Percentiles rank a stretch among this genome's conserved stretches.
Conservation (phyloP, 805 yeast species). For the Grigorovia yakushimaensis region DNA sequence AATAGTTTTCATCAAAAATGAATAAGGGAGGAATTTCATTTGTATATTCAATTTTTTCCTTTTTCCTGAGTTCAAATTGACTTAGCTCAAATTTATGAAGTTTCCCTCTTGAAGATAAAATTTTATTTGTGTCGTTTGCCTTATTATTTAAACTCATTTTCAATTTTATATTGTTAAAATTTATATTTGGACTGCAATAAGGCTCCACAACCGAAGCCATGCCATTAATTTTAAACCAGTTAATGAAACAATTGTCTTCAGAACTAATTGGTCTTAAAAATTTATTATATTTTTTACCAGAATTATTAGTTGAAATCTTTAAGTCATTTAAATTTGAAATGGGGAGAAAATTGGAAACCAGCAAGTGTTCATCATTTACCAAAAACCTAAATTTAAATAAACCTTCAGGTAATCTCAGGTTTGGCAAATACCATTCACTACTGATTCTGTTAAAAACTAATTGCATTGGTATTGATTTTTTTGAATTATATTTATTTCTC, state of each 20-base stretch:
- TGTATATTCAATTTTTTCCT: not conserved
- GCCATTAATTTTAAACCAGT: not conserved
- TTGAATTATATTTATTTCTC: too few species aligned
- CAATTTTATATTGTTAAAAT: too few species aligned
- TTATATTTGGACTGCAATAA: not conserved
- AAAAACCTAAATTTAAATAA: slow-evolving; percentile 46
- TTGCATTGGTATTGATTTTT: slow-evolving; percentile 5
- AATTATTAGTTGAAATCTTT: too few species aligned
- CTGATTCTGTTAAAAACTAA: slow-evolving; percentile 10
- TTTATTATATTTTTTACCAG: too few species aligned
- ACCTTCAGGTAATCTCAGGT: slow-evolving; percentile 39
- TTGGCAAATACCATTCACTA: slow-evolving; percentile 34
- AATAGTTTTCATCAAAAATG: not conserved
- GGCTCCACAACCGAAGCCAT: not conserved
- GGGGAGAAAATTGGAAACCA: slow-evolving; percentile 40
- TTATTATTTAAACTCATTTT: too few species aligned
- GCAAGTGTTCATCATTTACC: slow-evolving; percentile 15
- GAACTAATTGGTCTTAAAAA: too few species aligned
- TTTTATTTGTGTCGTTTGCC: not conserved
- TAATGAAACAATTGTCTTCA: not conserved
- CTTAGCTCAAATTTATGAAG: too few species aligned
- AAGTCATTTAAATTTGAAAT: too few species aligned
- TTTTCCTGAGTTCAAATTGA: too few species aligned
- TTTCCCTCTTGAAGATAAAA: not conserved
- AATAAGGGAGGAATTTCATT: not conserved